phyloP scores from a whole-genome alignment of 352 stramenopile species.

The Globisporangium okanoganense region DNA sequence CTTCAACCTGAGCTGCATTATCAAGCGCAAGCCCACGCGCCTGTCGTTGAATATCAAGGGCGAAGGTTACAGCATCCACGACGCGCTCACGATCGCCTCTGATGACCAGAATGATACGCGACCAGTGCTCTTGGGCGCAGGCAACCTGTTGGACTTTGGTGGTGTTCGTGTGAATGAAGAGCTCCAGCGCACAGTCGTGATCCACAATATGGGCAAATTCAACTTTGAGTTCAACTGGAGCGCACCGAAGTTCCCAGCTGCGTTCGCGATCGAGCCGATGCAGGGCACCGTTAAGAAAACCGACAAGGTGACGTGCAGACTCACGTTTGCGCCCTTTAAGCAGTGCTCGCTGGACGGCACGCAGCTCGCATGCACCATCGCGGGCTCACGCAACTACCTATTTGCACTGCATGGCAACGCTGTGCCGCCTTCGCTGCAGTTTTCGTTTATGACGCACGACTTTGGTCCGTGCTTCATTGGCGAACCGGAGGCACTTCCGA shows the following conservation, averaged over 20 bases:
- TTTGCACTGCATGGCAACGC: slow-evolving; percentile 72
- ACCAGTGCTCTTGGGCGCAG: slow-evolving; percentile 19
- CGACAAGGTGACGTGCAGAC: slow-evolving; percentile 65
- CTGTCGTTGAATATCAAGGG: slow-evolving; percentile 94
- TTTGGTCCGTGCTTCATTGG: slow-evolving; percentile 92
- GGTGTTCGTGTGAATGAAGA: slow-evolving; percentile 83
- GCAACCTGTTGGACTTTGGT: slow-evolving; percentile 85
- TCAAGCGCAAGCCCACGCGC: slow-evolving; percentile 90
- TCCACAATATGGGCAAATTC: slow-evolving; percentile 93
- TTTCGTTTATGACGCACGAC: slow-evolving; percentile 88
- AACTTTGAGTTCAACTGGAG: slow-evolving; percentile 94
- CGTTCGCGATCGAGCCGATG: slow-evolving; percentile 61
- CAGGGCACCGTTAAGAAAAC: slow-evolving; percentile 88
- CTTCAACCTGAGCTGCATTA: slow-evolving; percentile 90
- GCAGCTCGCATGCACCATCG: slow-evolving; percentile 79
- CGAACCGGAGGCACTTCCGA: slow-evolving; percentile 53
- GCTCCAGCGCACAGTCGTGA: slow-evolving; percentile 54
- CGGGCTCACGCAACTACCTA: slow-evolving; percentile 80
- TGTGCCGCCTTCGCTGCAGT: slow-evolving; percentile 82
- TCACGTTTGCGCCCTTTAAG: slow-evolving; percentile 76
- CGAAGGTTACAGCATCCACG: slow-evolving; percentile 92
- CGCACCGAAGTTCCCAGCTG: slow-evolving; percentile 31
- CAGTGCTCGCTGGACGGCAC: slow-evolving; percentile 72
- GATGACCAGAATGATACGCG: slow-evolving; percentile 42
- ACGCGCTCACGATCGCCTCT: slow-evolving; percentile 43